Evolutionary conservation across 1,284 basidiomycete species (phyloP), one percentile per base, ranked within the genome.

Genomic region (Kwoniella shivajii): DNA sequence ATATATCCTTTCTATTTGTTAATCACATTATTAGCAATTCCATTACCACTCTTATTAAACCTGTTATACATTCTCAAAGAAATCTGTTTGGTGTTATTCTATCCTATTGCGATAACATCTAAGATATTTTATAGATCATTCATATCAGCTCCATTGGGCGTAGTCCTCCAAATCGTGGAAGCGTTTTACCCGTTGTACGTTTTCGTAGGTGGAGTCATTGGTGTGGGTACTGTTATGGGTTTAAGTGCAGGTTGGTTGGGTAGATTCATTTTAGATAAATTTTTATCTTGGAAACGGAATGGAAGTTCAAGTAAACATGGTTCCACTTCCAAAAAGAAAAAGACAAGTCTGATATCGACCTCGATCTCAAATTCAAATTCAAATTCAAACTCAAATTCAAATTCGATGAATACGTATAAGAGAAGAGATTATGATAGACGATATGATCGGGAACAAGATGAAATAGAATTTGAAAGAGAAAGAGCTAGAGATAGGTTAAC

Each of bases 191-290:
- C 74, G 11, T 49, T 74, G 4, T 66, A 66, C 44, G 63, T 74
- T 2, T 74, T 76, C 49, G 65, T 73, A 13, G 74, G 69, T n/a
- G 67, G 68, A 13, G 65, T 74, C 4, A 55, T 74, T 0, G 69
- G 67, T 9, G 60, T 73, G 2, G 74, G 74, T 4, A 65, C 64
- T 30, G 59, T 70, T 10, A 56, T 76, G 36, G 74, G 74, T 11
- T 43, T 72, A 13, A 56, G 63, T 0, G 63, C 67, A 14, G 73
- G 71, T 14, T 76, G 67, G 69, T 39, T 64, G 6, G 71, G 73
- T 7, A 65, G 56, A 29, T 33, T 64, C 7, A 33, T 60, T 16
- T 36, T 73, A 43, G 63, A 64, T 41, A 59, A 44, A 38, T 20
- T 63, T n/a, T 18, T 60, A 9, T 29, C 48, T 11, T 60, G 49